Evolutionary conservation across 192 early-diverging fungal genomes (phyloP), one percentile per base, ranked within the genome.

Genomic region (Linnemannia exigua): DNA sequence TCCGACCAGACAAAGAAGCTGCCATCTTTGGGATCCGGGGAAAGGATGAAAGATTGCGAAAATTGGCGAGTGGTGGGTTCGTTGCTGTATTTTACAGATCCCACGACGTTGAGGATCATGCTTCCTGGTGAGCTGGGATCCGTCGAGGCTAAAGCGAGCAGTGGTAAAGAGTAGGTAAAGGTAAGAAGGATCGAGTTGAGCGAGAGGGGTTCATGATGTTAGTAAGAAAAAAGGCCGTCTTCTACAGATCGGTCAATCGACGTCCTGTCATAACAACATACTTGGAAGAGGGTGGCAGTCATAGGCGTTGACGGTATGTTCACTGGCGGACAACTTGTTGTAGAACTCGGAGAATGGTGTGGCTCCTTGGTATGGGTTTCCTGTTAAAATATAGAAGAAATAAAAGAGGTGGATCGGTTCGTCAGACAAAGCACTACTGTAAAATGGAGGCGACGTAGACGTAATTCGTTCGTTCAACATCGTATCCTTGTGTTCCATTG

Each of bases 261-360:
- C n/a, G n/a, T 48, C 47, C 47, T 48, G 47, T 25, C 38, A n/a
- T n/a, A n/a, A n/a, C n/a, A 22, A n/a, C 76, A 25, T 88, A 90
- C 90, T 80, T 72, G 88, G 81, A 41, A 91, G 46, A n/a, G 91
- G 91, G 25, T 91, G 91, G 41, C 89, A 88, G 74, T 91, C 88
- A 31, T 89, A 91, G 4, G 81, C 52, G 38, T 86, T 81, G 20
- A 91, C 35, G 16, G 80, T 79, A 69, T 91, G 91, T 35, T 84
- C 81, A 0, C 84, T 88, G n/a, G 51, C 48, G 14, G 91, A 69
- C 48, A 91, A 25, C 35, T 82, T 87, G 33, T 77, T 88, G 15
- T 84, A 81, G 58, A 91, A 90, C 51, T 90, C 88, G 5, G 84
- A 74, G 61, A 83, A 91, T n/a, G 83, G 88, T 41, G 74, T 75